These are phyloP conservation scores for Tulasnella calospora DNA, from an alignment of 768 basidiomycete species.

Conservation along the genomic window DNA sequence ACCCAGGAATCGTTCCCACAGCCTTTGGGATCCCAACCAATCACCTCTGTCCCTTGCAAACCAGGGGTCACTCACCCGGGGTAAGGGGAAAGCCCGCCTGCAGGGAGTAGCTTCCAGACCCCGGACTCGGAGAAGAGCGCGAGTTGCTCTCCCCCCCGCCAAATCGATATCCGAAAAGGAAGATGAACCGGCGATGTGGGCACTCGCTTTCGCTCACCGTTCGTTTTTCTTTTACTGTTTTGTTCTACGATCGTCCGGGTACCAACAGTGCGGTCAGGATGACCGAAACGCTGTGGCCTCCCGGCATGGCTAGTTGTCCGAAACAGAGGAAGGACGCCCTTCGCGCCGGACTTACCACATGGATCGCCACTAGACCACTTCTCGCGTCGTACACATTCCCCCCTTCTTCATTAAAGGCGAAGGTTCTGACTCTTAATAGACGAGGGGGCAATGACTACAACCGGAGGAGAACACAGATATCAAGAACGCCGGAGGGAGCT, in stretches of 20 bases:
- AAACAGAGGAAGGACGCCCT: not conserved
- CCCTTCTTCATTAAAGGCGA: not conserved
- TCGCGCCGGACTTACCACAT: not conserved
- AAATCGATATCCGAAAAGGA: not conserved
- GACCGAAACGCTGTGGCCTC: not conserved
- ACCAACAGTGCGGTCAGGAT: not conserved
- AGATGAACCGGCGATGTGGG: not conserved
- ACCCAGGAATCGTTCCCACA: not conserved
- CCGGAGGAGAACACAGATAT: not conserved
- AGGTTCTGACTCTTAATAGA: too few species aligned
- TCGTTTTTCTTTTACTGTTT: not conserved
- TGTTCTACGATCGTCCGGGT: not conserved
- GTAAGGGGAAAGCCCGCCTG: not conserved
- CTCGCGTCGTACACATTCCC: not conserved
- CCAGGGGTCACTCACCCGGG: not conserved
- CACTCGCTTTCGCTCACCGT: too few species aligned
- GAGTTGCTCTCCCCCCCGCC: not conserved
- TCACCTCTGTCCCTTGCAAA: not conserved
- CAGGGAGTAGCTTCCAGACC: not conserved
- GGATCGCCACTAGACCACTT: not conserved
- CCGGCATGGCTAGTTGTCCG: not conserved
- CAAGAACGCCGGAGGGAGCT: not conserved
- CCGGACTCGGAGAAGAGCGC: constrained; percentile 3
- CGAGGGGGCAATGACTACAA: not conserved
- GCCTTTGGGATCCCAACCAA: not conserved